Base-by-base conservation (phyloP, 1,284 basidiomycete genomes). In the Grifola frondosa region DNA sequence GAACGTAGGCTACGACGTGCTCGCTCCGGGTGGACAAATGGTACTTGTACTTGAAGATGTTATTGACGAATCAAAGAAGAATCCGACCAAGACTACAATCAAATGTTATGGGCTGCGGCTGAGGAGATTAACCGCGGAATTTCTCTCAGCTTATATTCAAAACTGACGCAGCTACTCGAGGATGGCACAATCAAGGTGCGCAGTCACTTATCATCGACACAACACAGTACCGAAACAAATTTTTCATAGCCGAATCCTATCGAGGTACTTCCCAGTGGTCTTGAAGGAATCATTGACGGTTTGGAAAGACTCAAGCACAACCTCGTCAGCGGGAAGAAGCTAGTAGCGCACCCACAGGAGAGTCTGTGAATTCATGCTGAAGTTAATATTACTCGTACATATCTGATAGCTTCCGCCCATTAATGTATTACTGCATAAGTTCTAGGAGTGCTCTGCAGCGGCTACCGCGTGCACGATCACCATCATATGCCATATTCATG, bases 331-430 rank as follows among this genome's bases (percentile, higher is more conserved):
- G 77, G 69, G 1, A 55, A 59, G 13, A 81, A 82, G 54, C 56
- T 82, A 12, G 64, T 81, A 11, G 72, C 53, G 2, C 68, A 58
- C 32, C 77, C 77, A 4, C 68, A 71, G 37, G 74, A 80, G 48
- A 75, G n/a, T n/a, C n/a, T n/a, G n/a, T n/a, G n/a, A n/a, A n/a
- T n/a, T n/a, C n/a, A n/a, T n/a, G n/a, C n/a, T n/a, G n/a, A n/a
- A n/a, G n/a, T n/a, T n/a, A n/a, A n/a, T n/a, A n/a, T n/a, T n/a
- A n/a, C n/a, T n/a, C n/a, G n/a, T n/a, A n/a, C n/a, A n/a, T n/a
- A n/a, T n/a, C n/a, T n/a, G n/a, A n/a, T n/a, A n/a, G n/a, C n/a
- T n/a, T n/a, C n/a, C n/a, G n/a, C n/a, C n/a, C n/a, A n/a, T n/a
- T n/a, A n/a, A n/a, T n/a, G n/a, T n/a, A n/a, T n/a, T n/a, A n/a